Evolutionary conservation across 495 filamentous ascomycete genomes (phyloP), one percentile per base, ranked within the genome.

Genomic region (Aspergillus baeticus): DNA sequence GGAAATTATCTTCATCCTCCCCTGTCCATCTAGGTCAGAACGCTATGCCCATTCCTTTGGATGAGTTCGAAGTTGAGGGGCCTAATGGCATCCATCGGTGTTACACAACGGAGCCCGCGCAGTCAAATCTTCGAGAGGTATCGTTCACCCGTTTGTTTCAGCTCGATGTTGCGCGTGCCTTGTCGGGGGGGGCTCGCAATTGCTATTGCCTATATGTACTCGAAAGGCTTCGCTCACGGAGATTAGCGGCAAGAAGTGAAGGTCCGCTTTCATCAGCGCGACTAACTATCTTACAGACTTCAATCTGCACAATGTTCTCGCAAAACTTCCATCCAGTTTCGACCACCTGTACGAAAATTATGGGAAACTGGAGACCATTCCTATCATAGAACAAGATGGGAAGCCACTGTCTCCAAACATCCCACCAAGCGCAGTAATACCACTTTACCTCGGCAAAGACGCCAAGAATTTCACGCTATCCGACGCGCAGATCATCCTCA

Each of bases 271-370:
- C 8, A 3, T 29, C 26, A 29, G n/a, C 26, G 26, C 26, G 8
- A 8, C 26, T 29, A 29, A 29, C 26, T 29, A 3, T 29, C 4
- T 8, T 29, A 29, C 26, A 72, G 67, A 76, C 61, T 58, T 77
- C 34, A 72, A 75, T 55, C 47, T 75, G 5, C 51, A 62, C 15
- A 77, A 76, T 23, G 39, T 71, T n/a, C 51, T 77, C 13, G 54
- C 72, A 22, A 70, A 73, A 26, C 61, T 75, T 1, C 72, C 70
- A n/a, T 62, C 54, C 20, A 61, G 45, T 39, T 62, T 77, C 39
- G 55, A 54, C 54, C 31, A 67, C 4, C 56, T 73, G 7, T 70
- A 75, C 49, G 49, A 59, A 22, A 56, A 66, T 33, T 75, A 69
- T 52, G 60, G 70, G 0, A 36, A 62, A 1, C 70, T 69, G 0